Conservation (phyloP, 2,329 filamentous ascomycete genomes). For the Byssothecium circinans region DNA sequence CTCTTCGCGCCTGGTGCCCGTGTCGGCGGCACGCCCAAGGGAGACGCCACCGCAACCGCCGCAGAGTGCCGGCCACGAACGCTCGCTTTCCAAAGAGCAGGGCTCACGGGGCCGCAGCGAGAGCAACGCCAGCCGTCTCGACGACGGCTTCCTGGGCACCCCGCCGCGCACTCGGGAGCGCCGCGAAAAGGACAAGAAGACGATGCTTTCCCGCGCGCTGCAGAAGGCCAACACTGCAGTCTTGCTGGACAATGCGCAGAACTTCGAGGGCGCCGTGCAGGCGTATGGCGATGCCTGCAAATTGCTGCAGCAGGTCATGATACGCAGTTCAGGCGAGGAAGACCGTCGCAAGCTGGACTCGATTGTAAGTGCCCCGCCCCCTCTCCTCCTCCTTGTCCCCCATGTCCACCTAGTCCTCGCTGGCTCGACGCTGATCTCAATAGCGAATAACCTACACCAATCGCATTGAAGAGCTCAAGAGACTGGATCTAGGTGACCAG, state of each 20-base stretch:
- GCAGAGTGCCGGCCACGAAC: constrained; percentile 25
- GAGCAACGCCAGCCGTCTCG: constrained; percentile 36
- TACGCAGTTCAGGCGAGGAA: constrained; percentile 79
- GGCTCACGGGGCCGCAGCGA: constrained; percentile 29
- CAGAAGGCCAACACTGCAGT: constrained; percentile 97
- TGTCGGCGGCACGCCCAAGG: constrained; percentile 25
- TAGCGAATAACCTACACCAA: constrained; percentile 88
- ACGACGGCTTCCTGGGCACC: constrained; percentile 36
- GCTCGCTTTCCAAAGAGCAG: constrained; percentile 20
- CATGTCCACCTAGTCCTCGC: not conserved
- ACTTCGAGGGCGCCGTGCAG: constrained; percentile 86
- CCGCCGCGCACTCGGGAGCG: constrained; percentile 46
- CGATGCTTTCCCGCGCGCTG: constrained; percentile 92
- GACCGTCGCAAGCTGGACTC: constrained; percentile 89
- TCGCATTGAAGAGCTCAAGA: constrained; percentile 82
- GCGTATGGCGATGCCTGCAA: constrained; percentile 91
- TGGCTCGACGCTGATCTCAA: not conserved
- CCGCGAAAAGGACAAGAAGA: constrained; percentile 68
- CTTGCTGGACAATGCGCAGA: constrained; percentile 91
- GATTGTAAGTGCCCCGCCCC: constrained; percentile 67
- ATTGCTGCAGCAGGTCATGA: constrained; percentile 83
- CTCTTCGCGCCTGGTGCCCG: constrained; percentile 12
- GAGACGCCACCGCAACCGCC: constrained; percentile 26
- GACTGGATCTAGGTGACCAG: constrained; percentile 62
- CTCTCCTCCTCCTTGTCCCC: not conserved